Evolutionary conservation across 2,329 filamentous ascomycete species (phyloP), one percentile per base, ranked within the genome.

Genomic region (Colletotrichum cuscutae): DNA sequence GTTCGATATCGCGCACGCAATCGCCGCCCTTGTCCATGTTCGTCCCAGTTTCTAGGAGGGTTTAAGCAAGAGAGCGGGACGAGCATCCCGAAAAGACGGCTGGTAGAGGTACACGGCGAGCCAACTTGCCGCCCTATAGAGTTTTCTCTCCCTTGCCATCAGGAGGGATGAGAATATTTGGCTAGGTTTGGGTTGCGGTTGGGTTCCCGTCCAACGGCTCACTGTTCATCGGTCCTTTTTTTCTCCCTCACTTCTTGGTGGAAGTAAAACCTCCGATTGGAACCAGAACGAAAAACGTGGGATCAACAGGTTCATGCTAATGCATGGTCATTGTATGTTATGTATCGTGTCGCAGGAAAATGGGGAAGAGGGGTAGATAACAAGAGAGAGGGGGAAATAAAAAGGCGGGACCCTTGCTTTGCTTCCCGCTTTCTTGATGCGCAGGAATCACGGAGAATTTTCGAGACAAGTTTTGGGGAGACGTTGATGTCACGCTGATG

Each of bases 201-300:
- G 3, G 32, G 35, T 42, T 15, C 13, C 35, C 2, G 35, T 42
- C 13, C 35, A 42, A 6, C 12, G 35, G 13, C 13, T 42, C 35
- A 42, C 35, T 13, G 35, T 42, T 42, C 35, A 42, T 42, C 12
- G 35, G 35, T 42, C 35, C 15, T 12, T 5, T 11, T 0, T 19
- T 8, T 7, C 12, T 19, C 24, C 19, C 12, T 26, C 5, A 5
- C 6, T 15, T 46, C 35, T 13, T 19, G 7, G 5, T 32, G 60
- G 60, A 35, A 63, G 42, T 53, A 63, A 63, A 53, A 52, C 42
- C 60, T 63, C 60, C 60, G 60, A 30, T 42, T 42, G 35, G 35
- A 42, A 42, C 35, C 35, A 42, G 35, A 15, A 37, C 4, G 26
- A n/a, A 46, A n/a, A 32, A 28, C 8, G 11, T 8, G 35, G 58